Base-by-base conservation (phyloP, 2,329 filamentous ascomycete species). In the Calonectria pauciramosa region DNA sequence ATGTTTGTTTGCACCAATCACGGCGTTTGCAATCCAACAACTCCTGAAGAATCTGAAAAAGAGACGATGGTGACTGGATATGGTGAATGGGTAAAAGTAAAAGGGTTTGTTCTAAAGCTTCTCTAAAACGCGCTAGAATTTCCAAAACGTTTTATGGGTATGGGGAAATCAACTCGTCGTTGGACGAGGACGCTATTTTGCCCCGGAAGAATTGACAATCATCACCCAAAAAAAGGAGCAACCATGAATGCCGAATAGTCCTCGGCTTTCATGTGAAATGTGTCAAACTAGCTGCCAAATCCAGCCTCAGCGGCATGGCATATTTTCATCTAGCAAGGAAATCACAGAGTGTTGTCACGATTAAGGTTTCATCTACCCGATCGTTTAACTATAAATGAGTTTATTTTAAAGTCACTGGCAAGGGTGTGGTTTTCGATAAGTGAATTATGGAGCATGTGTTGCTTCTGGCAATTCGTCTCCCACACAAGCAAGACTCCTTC, bases 1-100 rank as follows among this genome's bases (percentile, higher is more conserved):
- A 76, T 47, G 26, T 20, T 23, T 38, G 41, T 34, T 49, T 34
- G 60, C 60, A 49, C 60, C 60, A 65, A 65, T 49, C 28, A 34
- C 26, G 14, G 26, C 60, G 4, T n/a, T 8, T 30, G 26, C 38
- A 41, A 41, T 63, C 26, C 44, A 47, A 47, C 44, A 13, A 47
- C 44, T 47, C n/a, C 9, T 47, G 44, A 47, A 23, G 44, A 47
- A 47, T 23, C 20, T 4, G 44, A 23, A 9, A 23, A 47, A 23
- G 44, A 11, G 44, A 47, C 9, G n/a, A n/a, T 2, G 2, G 8
- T 23, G 44, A 47, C 20, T 47, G 44, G n/a, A 23, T 7, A 11
- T 13, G 44, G 41, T 20, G 41, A 44, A 23, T 23, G 44, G n/a
- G 6, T 23, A 47, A 47, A 47, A 47, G 44, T 10, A 47, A 47